phyloP scores from a whole-genome alignment of 768 basidiomycete genomes.

The Mycena venus region DNA sequence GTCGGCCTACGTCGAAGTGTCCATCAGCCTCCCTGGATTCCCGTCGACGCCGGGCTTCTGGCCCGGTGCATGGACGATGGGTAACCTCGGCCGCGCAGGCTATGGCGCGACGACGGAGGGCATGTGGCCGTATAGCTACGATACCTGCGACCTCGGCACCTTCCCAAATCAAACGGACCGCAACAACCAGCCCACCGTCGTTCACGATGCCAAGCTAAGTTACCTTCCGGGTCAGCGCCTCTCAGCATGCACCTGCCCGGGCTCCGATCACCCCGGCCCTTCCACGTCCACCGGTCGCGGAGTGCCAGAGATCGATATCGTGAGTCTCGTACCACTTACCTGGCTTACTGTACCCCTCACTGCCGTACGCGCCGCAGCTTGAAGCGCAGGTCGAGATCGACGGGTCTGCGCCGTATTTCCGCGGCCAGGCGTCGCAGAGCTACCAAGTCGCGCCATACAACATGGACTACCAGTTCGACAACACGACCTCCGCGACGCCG shows the following conservation, averaged over 20 bases:
- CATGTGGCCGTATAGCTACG: conserved; percentile 81
- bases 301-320: conserved; percentile 82
- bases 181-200: conserved; percentile 68
- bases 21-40: conserved; percentile 65
- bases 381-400: conserved; percentile 72
- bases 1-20: conserved; percentile 76
- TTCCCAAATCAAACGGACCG: conserved; percentile 76
- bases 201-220: conserved; percentile 71
- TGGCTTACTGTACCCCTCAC: neutral
- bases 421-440: conserved; percentile 71
- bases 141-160: conserved; percentile 83
- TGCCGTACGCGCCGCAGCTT: conserved; percentile 39
- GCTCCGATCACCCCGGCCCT: conserved; percentile 81
- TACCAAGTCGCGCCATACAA: conserved; percentile 75
- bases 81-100: conserved; percentile 87
- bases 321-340: neutral
- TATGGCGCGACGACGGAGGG: conserved; percentile 87
- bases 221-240: conserved; percentile 83
- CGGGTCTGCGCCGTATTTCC: conserved; percentile 37
- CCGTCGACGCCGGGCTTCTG: conserved; percentile 65
- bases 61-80: conserved; percentile 93
- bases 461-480: conserved; percentile 63
- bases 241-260: conserved; percentile 78
- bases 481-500: conserved; percentile 53
- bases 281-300: conserved; percentile 65